Base-by-base conservation (phyloP, 176 grass and related monocot genomes). In the Rhynchospora pubera region DNA sequence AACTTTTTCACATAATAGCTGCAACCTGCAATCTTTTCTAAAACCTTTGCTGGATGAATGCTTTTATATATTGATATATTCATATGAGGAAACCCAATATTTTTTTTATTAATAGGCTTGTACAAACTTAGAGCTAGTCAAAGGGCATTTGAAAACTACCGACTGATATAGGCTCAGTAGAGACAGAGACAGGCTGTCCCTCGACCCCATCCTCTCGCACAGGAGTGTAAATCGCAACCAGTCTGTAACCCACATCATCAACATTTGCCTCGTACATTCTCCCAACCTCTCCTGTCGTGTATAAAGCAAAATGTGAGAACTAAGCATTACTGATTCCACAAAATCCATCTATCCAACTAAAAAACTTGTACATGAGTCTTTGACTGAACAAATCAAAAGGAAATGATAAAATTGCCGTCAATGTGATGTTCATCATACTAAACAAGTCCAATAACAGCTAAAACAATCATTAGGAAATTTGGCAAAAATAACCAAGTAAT, bases 261-360 rank as follows among this genome's bases (percentile, higher is more conserved):
- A 95, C 92, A 80, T 99, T 99, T 76, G 96, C 96, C 88, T 99
- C 96, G 57, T 95, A 99, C 84, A 84, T 95, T 88, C 87, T 88
- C 79, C 90, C 91, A 58, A 75, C 85, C 87, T 99, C 92, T 1
- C 92, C 96, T 99, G 91, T 34, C 74, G 76, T 57, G 51, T 70
- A 9, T 83, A 79, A 9, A 84, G n/a, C 23, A 44, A 59, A 42
- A 72, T 83, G 11, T 77, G 42, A 58, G 8, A n/a, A 77, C 26
- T 14, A 1, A 65, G 24, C 32, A 7, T n/a, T 52, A 67, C 9
- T 0, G 6, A 82, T 26, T 28, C 10, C 58, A 69, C 30, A 48
- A 53, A 39, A 56, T 50, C 10, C 5, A 75, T 26, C 2, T 75
- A 68, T 68, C 34, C 2, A 26, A 75, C 23, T 53, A 75, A 53